Base-by-base conservation (phyloP, 495 filamentous ascomycete genomes). In the Trichoderma asperelloides region DNA sequence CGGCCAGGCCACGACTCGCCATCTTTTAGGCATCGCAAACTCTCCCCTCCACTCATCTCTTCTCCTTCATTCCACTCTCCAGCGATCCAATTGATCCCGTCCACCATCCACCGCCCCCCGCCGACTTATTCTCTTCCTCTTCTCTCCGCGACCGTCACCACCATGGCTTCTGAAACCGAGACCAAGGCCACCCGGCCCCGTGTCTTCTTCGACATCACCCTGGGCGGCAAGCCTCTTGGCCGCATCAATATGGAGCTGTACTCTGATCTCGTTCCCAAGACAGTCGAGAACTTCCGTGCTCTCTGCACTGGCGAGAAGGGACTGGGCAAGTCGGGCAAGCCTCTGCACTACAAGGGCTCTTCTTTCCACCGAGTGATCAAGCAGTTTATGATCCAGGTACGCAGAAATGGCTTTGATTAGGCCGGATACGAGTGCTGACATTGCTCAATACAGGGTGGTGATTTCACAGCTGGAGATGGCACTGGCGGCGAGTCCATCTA, bases 401-500 rank as follows among this genome's bases (percentile, higher is more conserved):
- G 55, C 18, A 23, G n/a, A n/a, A n/a, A 51, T 23, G n/a, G 7
- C 1, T 21, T 21, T 21, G 4, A 21, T 21, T 2, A 51, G 6
- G n/a, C 8, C 55, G 0, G 11, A 18, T 18, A 15, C 12, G 55
- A 13, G 0, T 25, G 49, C 55, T 60, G 25, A 60, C 55, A 27
- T 21, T 33, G 23, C 2, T 15, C 11, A 13, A 13, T 28, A 28
- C 27, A 60, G 81, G 95, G 95, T 73, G 95, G 95, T 79, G 95
- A 99, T 80, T 99, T 98, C 84, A 99, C 95, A 68, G 88, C 86
- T 68, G 87, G 88, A 76, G 94, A 99, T 76, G 91, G 95, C 66
- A 98, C 96, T 28, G 95, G 95, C 66, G 95, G 95, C 72, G 95
- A 98, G 81, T 94, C 90, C 30, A 98, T 99, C 77, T 99, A 99